Evolutionary conservation across 805 yeast species (phyloP).

Genomic region (Tanozyma kutaoensis): DNA sequence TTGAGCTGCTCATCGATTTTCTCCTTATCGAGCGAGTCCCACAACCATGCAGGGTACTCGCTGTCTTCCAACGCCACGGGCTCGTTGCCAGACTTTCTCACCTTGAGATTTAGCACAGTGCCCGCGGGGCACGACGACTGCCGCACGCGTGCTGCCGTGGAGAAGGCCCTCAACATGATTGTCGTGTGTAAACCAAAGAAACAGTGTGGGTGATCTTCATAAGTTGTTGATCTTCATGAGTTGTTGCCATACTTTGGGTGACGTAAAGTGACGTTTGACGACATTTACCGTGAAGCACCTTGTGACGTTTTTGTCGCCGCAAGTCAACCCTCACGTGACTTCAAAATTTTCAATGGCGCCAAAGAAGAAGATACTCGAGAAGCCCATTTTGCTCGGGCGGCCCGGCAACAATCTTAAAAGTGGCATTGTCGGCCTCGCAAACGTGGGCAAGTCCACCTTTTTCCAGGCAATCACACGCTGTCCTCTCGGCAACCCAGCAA

Average conservation of each 20-base stretch:
- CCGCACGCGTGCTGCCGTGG: no score
- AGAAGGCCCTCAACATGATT: no score
- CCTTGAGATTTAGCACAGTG: constrained; percentile 55
- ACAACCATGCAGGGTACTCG: constrained; percentile 92
- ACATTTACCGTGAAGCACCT: no score
- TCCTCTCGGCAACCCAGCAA: constrained; percentile 91
- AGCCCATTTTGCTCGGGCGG: constrained; percentile 70
- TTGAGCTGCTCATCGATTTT: constrained; percentile 45
- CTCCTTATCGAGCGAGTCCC: constrained; percentile 66
- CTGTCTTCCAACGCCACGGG: constrained; percentile 78
- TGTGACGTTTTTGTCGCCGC: no score
- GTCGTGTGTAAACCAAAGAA: no score
- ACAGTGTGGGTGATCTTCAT: no score
- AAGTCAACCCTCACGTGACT: no score
- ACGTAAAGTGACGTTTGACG: no score
- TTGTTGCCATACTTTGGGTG: no score
- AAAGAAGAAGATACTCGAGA: constrained; percentile 48
- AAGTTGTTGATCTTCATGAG: no score
- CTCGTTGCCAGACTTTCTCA: constrained; percentile 72
- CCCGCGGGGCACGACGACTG: constrained; percentile 34
- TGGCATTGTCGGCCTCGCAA: constrained; percentile 94
- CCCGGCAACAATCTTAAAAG: constrained; percentile 41
- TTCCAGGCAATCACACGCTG: constrained; percentile 94
- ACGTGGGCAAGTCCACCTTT: constrained; percentile 93
- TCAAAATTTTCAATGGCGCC: no score